These are phyloP conservation scores for Escovopsis sp. DNA, from an alignment of 2,329 filamentous ascomycete species.

Conservation along the genomic window DNA sequence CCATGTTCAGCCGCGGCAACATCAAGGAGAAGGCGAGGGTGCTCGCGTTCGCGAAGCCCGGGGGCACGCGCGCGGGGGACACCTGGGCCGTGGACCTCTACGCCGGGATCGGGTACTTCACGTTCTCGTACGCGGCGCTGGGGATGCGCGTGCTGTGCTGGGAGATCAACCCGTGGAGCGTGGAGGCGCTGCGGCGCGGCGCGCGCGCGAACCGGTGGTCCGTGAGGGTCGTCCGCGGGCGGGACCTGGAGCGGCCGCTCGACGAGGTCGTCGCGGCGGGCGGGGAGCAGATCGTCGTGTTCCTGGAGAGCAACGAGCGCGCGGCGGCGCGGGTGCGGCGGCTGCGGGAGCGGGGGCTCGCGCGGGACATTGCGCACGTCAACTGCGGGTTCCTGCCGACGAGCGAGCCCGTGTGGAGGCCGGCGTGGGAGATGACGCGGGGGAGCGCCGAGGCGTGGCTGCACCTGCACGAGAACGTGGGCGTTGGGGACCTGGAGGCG, in stretches of 20 bases:
- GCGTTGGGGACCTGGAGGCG: constrained; percentile 34
- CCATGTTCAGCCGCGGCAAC: constrained; percentile 91
- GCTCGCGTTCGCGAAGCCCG: constrained; percentile 30
- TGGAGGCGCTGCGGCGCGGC: constrained; percentile 69
- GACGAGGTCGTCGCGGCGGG: constrained; percentile 23
- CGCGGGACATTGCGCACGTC: constrained; percentile 36
- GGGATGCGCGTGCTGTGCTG: constrained; percentile 68
- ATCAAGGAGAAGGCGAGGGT: constrained; percentile 76
- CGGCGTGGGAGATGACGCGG: constrained; percentile 31
- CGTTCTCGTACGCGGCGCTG: constrained; percentile 63
- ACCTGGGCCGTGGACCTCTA: constrained; percentile 65
- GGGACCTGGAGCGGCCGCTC: constrained; percentile 23
- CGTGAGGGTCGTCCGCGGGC: constrained; percentile 36
- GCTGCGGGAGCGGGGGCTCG: constrained; percentile 20
- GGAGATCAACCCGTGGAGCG: constrained; percentile 81
- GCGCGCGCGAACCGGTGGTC: constrained; percentile 55
- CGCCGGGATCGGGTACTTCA: constrained; percentile 88
- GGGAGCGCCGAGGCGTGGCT: constrained; percentile 33
- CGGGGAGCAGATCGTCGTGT: constrained; percentile 46
- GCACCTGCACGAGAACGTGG: constrained; percentile 54
- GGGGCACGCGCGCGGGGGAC: constrained; percentile 6
- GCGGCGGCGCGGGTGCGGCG: constrained; percentile 30
- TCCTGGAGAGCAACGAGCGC: constrained; percentile 51
- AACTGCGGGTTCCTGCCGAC: constrained; percentile 50
- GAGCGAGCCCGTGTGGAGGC: constrained; percentile 38